These are phyloP conservation scores for Lophium mytilinum DNA, from an alignment of 495 filamentous ascomycete species.

Conservation along the genomic window DNA sequence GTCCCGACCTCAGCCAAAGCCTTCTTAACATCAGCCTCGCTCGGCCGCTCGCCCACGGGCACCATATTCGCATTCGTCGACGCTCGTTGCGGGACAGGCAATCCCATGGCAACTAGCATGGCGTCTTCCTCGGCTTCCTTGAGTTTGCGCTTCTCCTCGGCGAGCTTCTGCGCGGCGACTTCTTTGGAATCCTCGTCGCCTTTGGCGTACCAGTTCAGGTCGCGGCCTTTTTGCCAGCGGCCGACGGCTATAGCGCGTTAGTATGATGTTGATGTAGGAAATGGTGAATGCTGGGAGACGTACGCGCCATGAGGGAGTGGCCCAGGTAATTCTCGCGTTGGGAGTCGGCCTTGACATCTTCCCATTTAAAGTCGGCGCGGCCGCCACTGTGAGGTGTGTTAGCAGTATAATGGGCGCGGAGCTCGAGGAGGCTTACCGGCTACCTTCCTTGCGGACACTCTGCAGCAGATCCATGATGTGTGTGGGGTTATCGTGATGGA, in stretches of 20 bases:
- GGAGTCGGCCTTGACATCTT: conserved; percentile 75
- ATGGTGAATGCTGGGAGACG: too few species aligned
- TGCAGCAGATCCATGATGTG: conserved; percentile 83
- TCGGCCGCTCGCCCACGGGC: conserved; percentile 27
- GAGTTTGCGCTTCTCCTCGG: conserved; percentile 70
- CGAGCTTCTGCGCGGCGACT: conserved; percentile 50
- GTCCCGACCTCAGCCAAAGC: conserved; percentile 27
- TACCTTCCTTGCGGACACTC: conserved; percentile 85
- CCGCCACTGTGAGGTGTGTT: conserved; percentile 55
- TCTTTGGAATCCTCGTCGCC: conserved; percentile 38
- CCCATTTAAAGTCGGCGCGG: conserved; percentile 89
- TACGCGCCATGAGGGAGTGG: conserved; percentile 81
- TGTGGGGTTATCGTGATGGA: conserved; percentile 1
- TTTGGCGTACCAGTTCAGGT: conserved; percentile 85
- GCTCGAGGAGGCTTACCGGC: conserved; percentile 45
- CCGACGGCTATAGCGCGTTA: conserved; percentile 55
- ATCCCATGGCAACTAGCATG: conserved; percentile 68
- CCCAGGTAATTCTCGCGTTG: conserved; percentile 98
- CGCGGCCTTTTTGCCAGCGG: conserved; percentile 86
- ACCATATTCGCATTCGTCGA: conserved; percentile 27
- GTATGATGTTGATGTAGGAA: too few species aligned
- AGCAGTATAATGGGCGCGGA: conserved; percentile 9
- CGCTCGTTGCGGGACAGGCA: conserved; percentile 49
- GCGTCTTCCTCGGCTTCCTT: conserved; percentile 94
- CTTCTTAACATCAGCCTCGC: conserved; percentile 25